These are phyloP conservation scores for Trematosphaeria pertusa DNA, from an alignment of 2,329 filamentous ascomycete species.

Conservation along the genomic window DNA sequence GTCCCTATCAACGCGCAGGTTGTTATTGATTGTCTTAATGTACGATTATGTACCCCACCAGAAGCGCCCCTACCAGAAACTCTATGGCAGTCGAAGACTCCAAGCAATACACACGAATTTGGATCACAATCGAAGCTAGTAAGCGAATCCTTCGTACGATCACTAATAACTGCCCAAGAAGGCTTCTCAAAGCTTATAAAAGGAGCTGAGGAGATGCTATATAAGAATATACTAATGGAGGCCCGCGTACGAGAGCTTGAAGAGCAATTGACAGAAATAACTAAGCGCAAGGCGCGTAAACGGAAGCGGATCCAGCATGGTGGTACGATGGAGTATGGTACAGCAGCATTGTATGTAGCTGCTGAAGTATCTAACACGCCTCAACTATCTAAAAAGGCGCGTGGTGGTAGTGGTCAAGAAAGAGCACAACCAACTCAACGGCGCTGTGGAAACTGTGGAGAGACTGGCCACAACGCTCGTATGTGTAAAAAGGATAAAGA, in stretches of 20 bases:
- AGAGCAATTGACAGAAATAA: constrained; percentile 16
- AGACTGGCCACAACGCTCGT: no score
- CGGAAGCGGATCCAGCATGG: constrained; percentile 22
- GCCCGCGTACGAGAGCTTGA: no score
- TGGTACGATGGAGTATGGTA: constrained; percentile 24
- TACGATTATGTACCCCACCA: constrained; percentile 14
- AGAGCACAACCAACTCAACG: no score
- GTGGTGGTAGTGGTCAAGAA: no score
- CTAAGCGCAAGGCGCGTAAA: constrained; percentile 20
- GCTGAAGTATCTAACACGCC: constrained; percentile 18
- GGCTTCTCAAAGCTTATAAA: constrained; percentile 15
- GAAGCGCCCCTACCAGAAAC: constrained; percentile 6
- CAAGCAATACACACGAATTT: constrained; percentile 17
- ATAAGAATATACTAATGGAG: constrained; percentile 7
- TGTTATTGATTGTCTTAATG: constrained; percentile 11
- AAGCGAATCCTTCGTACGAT: constrained; percentile 8
- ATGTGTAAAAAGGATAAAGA: no score
- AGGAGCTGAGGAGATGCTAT: constrained; percentile 11
- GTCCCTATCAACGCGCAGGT: constrained; percentile 5
- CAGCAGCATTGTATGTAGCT: constrained; percentile 14
- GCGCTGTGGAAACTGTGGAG: no score
- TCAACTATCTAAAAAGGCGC: no score
- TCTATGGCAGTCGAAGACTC: constrained; percentile 16
- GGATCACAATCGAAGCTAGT: constrained; percentile 21
- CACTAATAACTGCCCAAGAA: constrained; percentile 2